A percentile compares a stretch with the other conserved stretches of the same genome.
Evolutionary conservation across 2,329 filamentous ascomycete genomes (phyloP).

Genomic region (Aspergillus jensenii): DNA sequence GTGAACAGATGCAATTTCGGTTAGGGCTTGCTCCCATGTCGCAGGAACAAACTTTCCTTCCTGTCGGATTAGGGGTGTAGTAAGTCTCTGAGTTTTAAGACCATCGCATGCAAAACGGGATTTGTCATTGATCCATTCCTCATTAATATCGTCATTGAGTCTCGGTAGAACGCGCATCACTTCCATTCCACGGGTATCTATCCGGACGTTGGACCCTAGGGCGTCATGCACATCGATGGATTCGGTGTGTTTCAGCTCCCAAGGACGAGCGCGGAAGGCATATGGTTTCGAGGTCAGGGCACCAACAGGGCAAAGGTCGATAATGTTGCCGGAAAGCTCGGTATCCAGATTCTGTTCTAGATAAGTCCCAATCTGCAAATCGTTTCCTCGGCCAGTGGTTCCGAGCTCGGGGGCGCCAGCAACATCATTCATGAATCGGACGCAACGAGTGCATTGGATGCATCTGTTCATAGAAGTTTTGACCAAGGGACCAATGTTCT

Average conservation of each 20-base stretch:
- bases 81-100: constrained; percentile 91
- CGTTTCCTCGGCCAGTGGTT: constrained; percentile 91
- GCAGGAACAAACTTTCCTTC: constrained; percentile 90
- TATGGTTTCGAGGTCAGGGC: constrained; percentile 97
- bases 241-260: constrained; percentile 96
- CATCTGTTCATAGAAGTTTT: constrained; percentile 99
- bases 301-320: constrained; percentile 96
- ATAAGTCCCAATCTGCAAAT: constrained; percentile 97
- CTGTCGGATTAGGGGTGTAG: constrained; percentile 83
- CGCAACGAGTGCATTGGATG: constrained; percentile 97
- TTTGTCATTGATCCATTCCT: constrained; percentile 99
- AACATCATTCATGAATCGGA: constrained; percentile 96
- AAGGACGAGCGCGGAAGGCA: constrained; percentile 92
- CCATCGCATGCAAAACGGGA: constrained; percentile 94
- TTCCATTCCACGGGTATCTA: constrained; percentile 89
- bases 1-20: constrained; percentile 80
- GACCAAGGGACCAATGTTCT: constrained; percentile 96
- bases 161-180: constrained; percentile 93
- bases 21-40: constrained; percentile 92
- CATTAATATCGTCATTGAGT: constrained; percentile 96
- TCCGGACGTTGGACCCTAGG: constrained; percentile 88
- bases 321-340: constrained; percentile 94
- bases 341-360: constrained; percentile 91
- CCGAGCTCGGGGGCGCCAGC: constrained; percentile 94
- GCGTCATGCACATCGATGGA: constrained; percentile 93